phyloP scores from a whole-genome alignment of 257 asterid species.

The Craterostigma plantagineum region DNA sequence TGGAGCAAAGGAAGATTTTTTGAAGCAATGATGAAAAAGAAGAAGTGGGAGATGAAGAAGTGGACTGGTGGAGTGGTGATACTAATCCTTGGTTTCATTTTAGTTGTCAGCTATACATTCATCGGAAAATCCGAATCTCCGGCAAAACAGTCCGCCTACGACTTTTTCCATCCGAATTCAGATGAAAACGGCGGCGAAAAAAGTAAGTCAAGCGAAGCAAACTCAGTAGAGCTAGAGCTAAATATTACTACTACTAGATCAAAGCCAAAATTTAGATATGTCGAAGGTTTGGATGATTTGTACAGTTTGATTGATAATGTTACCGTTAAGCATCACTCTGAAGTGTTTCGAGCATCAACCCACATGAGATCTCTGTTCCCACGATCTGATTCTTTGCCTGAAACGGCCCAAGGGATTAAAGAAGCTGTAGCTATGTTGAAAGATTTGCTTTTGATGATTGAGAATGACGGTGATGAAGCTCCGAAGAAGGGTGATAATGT shows the following conservation, averaged over 20 bases:
- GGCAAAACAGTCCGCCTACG: too few relatives aligned
- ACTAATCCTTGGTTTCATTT: too few relatives aligned
- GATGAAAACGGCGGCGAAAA: too few relatives aligned
- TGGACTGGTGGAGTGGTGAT: too few relatives aligned
- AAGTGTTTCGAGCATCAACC: conserved; percentile 40
- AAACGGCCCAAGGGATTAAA: conserved; percentile 61
- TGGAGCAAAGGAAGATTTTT: too few relatives aligned
- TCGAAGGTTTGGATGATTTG: conserved; percentile 37
- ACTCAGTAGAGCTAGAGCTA: too few relatives aligned
- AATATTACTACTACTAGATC: conserved; percentile 17
- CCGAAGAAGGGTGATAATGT: conserved; percentile 4
- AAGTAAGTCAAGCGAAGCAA: too few relatives aligned
- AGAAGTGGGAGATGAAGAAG: too few relatives aligned
- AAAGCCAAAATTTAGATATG: conserved; percentile 23
- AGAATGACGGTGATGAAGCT: conserved; percentile 15
- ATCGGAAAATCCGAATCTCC: too few relatives aligned
- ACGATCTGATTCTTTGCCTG: conserved; percentile 77
- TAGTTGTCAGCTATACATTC: too few relatives aligned
- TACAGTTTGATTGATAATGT: conserved; percentile 27
- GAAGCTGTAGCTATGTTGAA: conserved; percentile 57
- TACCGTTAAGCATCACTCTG: conserved; percentile 18
- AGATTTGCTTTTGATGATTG: conserved; percentile 20
- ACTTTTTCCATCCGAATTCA: too few relatives aligned
- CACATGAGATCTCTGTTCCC: conserved; percentile 49
- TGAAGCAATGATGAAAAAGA: too few relatives aligned